These are phyloP conservation scores for Knufia petricola DNA, from an alignment of 2,329 filamentous ascomycete genomes.

Conservation along the genomic window DNA sequence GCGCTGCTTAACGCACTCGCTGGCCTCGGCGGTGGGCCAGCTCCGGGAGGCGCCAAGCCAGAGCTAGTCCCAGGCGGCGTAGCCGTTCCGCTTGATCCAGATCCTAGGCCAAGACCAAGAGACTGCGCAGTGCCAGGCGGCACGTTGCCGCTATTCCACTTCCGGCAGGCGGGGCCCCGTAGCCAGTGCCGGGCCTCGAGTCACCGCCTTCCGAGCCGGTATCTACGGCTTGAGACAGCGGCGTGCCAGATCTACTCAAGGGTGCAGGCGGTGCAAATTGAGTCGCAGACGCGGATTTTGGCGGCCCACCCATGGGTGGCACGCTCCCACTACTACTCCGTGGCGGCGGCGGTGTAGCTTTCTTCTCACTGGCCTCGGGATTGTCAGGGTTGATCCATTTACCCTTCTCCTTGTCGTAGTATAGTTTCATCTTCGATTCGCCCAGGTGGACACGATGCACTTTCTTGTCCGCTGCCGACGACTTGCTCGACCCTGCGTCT, in stretches of 20 bases:
- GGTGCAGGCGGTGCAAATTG: background rate
- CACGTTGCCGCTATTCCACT: conserved; percentile 8
- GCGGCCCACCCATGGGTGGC: conserved; percentile 4
- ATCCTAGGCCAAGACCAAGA: conserved; percentile 11
- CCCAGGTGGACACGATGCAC: conserved; percentile 83
- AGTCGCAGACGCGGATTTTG: background rate
- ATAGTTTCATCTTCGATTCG: conserved; percentile 77
- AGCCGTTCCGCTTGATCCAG: conserved; percentile 26
- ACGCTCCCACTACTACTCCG: background rate
- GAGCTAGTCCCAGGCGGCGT: conserved; percentile 37
- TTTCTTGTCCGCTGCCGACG: conserved; percentile 36
- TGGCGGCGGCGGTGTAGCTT: conserved; percentile 64
- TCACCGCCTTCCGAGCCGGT: conserved; percentile 5
- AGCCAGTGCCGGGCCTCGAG: conserved; percentile 2
- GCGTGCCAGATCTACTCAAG: conserved; percentile 1
- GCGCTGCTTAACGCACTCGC: conserved; percentile 78
- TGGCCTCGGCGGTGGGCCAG: conserved; percentile 57
- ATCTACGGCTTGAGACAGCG: background rate
- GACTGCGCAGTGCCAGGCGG: conserved; percentile 7
- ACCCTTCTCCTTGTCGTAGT: conserved; percentile 91
- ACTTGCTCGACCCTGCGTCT: conserved; percentile 28
- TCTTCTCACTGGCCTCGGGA: conserved; percentile 51
- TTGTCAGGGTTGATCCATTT: conserved; percentile 98
- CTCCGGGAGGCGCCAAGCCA: conserved; percentile 27
- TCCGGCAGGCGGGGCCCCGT: background rate